Conservation (phyloP, 2,329 filamentous ascomycete genomes). For the Pyrenochaeta sp. region DNA sequence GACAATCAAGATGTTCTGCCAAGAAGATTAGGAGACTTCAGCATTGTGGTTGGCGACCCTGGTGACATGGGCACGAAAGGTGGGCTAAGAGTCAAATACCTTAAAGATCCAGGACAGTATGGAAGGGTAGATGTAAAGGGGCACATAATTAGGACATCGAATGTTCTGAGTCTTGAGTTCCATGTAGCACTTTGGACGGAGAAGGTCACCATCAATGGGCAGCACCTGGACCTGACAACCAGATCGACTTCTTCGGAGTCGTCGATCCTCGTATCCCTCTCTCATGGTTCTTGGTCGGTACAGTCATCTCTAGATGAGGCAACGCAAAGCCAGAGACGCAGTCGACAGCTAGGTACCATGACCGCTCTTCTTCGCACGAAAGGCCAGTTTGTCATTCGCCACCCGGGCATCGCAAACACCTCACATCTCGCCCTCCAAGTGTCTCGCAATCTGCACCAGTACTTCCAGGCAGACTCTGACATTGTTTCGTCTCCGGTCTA, state of each 20-base stretch:
- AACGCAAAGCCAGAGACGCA: conserved; percentile 42
- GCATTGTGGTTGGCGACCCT: conserved; percentile 59
- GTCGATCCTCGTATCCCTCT: conserved; percentile 1
- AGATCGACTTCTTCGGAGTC: background rate
- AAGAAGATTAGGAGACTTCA: conserved; percentile 49
- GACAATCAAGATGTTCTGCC: conserved; percentile 22
- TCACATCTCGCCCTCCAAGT: conserved; percentile 59
- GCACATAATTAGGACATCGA: conserved; percentile 40
- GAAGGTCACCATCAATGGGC: conserved; percentile 30
- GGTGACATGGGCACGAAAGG: conserved; percentile 61
- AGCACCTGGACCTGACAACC: conserved; percentile 18
- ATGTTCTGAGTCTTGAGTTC: conserved; percentile 41
- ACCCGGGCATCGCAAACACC: conserved; percentile 33
- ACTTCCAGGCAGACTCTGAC: conserved; percentile 61
- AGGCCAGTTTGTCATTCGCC: conserved; percentile 55
- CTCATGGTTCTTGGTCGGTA: conserved; percentile 12
- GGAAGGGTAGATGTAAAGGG: conserved; percentile 57
- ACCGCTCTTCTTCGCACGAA: conserved; percentile 61
- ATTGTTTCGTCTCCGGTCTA: conserved; percentile 37
- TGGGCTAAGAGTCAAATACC: conserved; percentile 59
- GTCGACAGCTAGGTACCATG: conserved; percentile 60
- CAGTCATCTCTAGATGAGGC: background rate
- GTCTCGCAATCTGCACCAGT: conserved; percentile 65
- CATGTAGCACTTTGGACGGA: conserved; percentile 22
- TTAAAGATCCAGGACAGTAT: conserved; percentile 59